These are phyloP conservation scores for Canavalia ensiformis DNA, from an alignment of 306 rosid species.

Conservation along the genomic window DNA sequence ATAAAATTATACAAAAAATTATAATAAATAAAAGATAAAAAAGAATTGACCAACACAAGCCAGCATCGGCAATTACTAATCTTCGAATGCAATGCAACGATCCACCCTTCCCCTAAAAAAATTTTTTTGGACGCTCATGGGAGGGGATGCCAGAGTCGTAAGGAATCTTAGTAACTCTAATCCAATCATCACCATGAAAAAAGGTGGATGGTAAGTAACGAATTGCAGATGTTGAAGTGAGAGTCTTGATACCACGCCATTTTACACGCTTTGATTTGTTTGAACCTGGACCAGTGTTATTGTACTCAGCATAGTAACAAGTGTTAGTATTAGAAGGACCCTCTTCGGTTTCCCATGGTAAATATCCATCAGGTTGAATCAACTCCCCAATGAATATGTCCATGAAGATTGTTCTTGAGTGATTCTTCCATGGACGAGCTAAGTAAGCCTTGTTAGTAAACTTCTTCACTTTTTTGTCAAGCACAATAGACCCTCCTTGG, in stretches of 20 bases:
- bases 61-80: not conserved
- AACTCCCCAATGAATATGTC: constrained; percentile 59
- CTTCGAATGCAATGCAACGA: not conserved
- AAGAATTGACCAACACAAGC: not conserved
- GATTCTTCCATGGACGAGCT: constrained; percentile 80
- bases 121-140: not conserved
- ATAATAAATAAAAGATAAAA: not conserved
- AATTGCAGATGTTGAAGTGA: constrained; percentile 33
- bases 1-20: constrained; percentile 24
- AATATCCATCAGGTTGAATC: constrained; percentile 68
- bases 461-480: constrained; percentile 37
- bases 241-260: constrained; percentile 70
- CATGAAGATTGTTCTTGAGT: constrained; percentile 74
- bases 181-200: constrained; percentile 65
- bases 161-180: constrained; percentile 61
- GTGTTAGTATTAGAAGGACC: constrained; percentile 44
- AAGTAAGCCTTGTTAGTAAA: constrained; percentile 50
- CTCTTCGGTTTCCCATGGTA: constrained; percentile 63
- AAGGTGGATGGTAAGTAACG: constrained; percentile 49
- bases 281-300: constrained; percentile 71
- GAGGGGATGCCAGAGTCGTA: constrained; percentile 38
- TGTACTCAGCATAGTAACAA: constrained; percentile 64
- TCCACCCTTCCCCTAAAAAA: not conserved
- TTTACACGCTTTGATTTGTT: constrained; percentile 57
- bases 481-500: constrained; percentile 51